These are phyloP conservation scores for Staphylotrichum tortipilum DNA, from an alignment of 495 filamentous ascomycete species.

Conservation along the genomic window DNA sequence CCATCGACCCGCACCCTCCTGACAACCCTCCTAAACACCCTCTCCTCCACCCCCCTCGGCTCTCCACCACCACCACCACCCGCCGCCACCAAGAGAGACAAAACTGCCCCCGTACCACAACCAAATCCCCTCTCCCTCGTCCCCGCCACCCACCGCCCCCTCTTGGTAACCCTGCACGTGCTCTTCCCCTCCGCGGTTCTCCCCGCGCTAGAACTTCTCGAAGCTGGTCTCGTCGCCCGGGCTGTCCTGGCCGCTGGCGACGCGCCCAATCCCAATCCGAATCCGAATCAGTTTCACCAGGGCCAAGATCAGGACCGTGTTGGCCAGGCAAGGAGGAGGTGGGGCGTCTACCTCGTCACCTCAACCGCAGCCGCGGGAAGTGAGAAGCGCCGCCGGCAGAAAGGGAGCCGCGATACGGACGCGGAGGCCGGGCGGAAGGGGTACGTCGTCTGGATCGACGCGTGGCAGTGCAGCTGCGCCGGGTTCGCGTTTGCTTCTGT, in stretches of 20 bases:
- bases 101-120: too few species aligned
- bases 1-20: conserved; percentile 35
- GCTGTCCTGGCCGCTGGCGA: conserved; percentile 6
- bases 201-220: conserved; percentile 73
- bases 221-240: conserved; percentile 56
- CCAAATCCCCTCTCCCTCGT: conserved; percentile 35
- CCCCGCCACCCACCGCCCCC: conserved; percentile 29
- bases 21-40: conserved; percentile 37
- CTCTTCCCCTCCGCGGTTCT: conserved; percentile 55
- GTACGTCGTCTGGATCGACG: conserved; percentile 62
- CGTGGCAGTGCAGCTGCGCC: conserved; percentile 90
- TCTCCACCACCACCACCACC: neutral
- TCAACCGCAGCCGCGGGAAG: conserved; percentile 17
- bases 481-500: conserved; percentile 68
- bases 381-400: neutral
- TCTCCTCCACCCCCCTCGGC: conserved; percentile 30
- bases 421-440: conserved; percentile 3
- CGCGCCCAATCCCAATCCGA: too few species aligned
- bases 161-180: conserved; percentile 54
- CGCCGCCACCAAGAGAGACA: neutral
- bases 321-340: neutral
- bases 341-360: conserved; percentile 28
- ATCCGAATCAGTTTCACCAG: too few species aligned
- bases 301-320: too few species aligned
- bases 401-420: neutral